Percentiles rank a stretch among this genome's conserved stretches.
phyloP scores from a whole-genome alignment of 192 early-diverging fungal genomes.

The Backusella sp. region DNA sequence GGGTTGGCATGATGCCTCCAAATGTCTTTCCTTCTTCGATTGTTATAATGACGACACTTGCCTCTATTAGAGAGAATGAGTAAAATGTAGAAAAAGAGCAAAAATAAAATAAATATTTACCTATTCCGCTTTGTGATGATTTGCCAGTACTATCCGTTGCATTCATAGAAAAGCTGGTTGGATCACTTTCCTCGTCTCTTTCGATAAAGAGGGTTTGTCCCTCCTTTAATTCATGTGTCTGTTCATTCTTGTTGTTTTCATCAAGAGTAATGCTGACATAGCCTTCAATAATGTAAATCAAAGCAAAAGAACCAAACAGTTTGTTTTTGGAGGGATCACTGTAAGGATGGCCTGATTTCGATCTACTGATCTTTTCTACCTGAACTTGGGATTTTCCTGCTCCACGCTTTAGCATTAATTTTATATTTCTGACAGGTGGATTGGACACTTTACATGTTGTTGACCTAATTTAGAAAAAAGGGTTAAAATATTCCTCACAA shows the following conservation, averaged over 20 bases:
- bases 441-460: conserved; percentile 24
- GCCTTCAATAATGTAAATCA: conserved; percentile 61
- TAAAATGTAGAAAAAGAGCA: background rate
- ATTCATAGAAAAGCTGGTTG: conserved; percentile 17
- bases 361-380: conserved; percentile 19
- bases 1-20: background rate
- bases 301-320: conserved; percentile 48
- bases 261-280: conserved; percentile 15
- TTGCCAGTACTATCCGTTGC: background rate
- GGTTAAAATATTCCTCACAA: background rate
- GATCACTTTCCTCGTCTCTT: conserved; percentile 49
- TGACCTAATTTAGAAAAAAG: conserved; percentile 15
- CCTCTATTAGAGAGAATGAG: background rate
- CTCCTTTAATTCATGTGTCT: conserved; percentile 17
- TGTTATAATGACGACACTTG: conserved; percentile 18
- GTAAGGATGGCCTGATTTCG: background rate
- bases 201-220: conserved; percentile 55
- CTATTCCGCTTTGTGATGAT: background rate
- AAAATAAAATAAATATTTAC: background rate
- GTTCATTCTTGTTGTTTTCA: conserved; percentile 20
- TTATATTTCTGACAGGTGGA: conserved; percentile 19
- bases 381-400: conserved; percentile 13
- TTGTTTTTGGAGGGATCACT: conserved; percentile 34
- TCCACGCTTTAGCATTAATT: conserved; percentile 13
- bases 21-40: conserved; percentile 15